A percentile compares a stretch with the other conserved stretches of the same genome.
phyloP scores from a whole-genome alignment of 139 green algal genomes.

The Trebouxia sp. region DNA sequence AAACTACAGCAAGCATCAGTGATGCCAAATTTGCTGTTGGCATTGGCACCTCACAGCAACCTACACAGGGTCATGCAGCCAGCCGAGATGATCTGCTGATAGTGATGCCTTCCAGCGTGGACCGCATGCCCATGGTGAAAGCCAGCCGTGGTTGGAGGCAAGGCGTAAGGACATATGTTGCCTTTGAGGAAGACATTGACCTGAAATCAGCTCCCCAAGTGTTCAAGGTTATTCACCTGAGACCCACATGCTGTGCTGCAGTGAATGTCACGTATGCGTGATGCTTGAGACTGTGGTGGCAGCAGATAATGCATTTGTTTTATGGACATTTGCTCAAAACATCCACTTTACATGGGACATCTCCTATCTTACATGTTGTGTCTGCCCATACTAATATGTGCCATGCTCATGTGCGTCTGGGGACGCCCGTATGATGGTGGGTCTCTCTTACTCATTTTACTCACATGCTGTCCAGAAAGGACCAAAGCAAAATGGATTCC shows the following conservation, averaged over 20 bases:
- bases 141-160: conserved; percentile 19
- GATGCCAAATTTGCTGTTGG: neutral
- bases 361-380: no score
- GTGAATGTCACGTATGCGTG: neutral
- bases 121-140: conserved; percentile 14
- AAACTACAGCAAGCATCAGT: neutral
- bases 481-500: no score
- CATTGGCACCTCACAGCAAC: neutral
- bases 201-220: neutral
- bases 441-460: no score
- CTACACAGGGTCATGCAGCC: neutral
- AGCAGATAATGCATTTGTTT: no score
- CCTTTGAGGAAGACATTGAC: conserved; percentile 14
- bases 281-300: no score
- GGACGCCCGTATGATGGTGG: no score
- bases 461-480: no score
- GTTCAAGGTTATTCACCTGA: neutral
- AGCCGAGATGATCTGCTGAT: conserved; percentile 6
- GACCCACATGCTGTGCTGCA: neutral
- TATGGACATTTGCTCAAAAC: no score
- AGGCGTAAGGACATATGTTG: conserved; percentile 6
- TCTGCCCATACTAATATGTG: no score
- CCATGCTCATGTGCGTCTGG: no score
- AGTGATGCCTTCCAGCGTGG: conserved; percentile 26
- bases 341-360: no score